These are phyloP conservation scores for Argentina anserina DNA, from an alignment of 306 rosid genomes.

Conservation along the genomic window DNA sequence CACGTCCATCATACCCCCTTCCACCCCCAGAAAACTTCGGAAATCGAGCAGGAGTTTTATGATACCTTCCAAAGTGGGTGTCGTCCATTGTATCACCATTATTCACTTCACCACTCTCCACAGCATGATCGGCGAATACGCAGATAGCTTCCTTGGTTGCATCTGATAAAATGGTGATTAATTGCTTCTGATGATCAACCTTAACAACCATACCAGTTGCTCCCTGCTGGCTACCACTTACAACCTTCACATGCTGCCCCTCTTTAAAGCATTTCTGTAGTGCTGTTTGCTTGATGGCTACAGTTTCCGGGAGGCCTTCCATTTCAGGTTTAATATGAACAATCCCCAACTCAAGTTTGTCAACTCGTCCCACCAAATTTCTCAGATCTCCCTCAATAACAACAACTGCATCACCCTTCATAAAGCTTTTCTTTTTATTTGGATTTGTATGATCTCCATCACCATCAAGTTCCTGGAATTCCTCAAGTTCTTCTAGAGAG, in stretches of 20 bases:
- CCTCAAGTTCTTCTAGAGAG: neutral
- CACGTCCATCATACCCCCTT: slow-evolving; percentile 60
- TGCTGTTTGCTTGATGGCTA: slow-evolving; percentile 71
- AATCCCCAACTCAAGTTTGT: slow-evolving; percentile 80
- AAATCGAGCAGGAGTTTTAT: slow-evolving; percentile 41
- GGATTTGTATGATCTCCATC: neutral
- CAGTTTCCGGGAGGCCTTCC: slow-evolving; percentile 75
- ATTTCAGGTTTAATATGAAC: slow-evolving; percentile 85
- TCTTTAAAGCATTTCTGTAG: slow-evolving; percentile 87
- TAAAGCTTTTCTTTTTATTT: neutral
- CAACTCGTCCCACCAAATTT: slow-evolving; percentile 86
- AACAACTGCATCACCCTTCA: slow-evolving; percentile 91
- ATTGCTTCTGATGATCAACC: slow-evolving; percentile 71
- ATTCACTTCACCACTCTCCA: slow-evolving; percentile 89
- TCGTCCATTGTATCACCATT: slow-evolving; percentile 80
- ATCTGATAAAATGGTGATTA: slow-evolving; percentile 70
- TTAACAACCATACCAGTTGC: slow-evolving; percentile 98
- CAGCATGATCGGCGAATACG: slow-evolving; percentile 92
- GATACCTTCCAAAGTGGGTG: slow-evolving; percentile 50
- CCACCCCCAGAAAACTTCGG: slow-evolving; percentile 67
- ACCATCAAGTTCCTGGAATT: neutral
- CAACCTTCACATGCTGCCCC: slow-evolving; percentile 91
- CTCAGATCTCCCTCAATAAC: slow-evolving; percentile 79
- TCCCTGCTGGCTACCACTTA: slow-evolving; percentile 81
- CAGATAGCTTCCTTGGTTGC: slow-evolving; percentile 86